Percentiles rank a stretch among this genome's conserved stretches.
These are phyloP conservation scores for Flaveria sonorensis DNA, from an alignment of 129 eudicot species.

Conservation along the genomic window DNA sequence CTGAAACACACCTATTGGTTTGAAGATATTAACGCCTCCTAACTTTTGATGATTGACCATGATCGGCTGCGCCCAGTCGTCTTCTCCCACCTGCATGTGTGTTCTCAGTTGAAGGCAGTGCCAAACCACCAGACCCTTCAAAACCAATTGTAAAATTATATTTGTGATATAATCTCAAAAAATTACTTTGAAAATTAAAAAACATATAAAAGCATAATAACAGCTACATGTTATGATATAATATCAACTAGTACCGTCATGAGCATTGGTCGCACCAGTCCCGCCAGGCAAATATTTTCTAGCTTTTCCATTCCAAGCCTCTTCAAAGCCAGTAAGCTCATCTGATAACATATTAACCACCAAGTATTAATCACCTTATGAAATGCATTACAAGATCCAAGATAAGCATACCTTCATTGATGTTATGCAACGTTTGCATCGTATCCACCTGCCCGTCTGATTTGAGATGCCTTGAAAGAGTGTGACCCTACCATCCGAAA, in stretches of 20 bases:
- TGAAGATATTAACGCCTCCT: slow-evolving; percentile 2
- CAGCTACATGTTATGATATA: neutral
- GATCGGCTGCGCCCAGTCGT: slow-evolving; percentile 8
- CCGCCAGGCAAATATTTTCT: slow-evolving; percentile 58
- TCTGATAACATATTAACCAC: slow-evolving; percentile 39
- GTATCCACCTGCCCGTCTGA: slow-evolving; percentile 80
- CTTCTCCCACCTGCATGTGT: slow-evolving; percentile 27
- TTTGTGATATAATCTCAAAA: neutral
- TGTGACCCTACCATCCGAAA: slow-evolving; percentile 59
- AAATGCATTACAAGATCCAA: slow-evolving; percentile 1
- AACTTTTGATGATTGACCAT: slow-evolving; percentile 24
- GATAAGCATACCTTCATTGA: slow-evolving; percentile 52
- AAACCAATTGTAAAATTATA: neutral
- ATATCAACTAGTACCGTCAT: slow-evolving; percentile 10
- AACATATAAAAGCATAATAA: neutral
- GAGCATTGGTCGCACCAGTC: slow-evolving; percentile 40
- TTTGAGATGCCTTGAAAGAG: slow-evolving; percentile 65
- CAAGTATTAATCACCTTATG: slow-evolving; percentile 1
- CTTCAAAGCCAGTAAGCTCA: slow-evolving; percentile 70
- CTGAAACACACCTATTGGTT: neutral
- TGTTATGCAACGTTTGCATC: slow-evolving; percentile 83
- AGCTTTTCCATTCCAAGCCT: slow-evolving; percentile 75
- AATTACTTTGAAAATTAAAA: neutral
- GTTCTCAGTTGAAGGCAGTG: slow-evolving; percentile 51
- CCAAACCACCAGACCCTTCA: slow-evolving; percentile 54